Evolutionary conservation across 352 stramenopile species (phyloP).

Genomic region (Phytophthora parvispora): DNA sequence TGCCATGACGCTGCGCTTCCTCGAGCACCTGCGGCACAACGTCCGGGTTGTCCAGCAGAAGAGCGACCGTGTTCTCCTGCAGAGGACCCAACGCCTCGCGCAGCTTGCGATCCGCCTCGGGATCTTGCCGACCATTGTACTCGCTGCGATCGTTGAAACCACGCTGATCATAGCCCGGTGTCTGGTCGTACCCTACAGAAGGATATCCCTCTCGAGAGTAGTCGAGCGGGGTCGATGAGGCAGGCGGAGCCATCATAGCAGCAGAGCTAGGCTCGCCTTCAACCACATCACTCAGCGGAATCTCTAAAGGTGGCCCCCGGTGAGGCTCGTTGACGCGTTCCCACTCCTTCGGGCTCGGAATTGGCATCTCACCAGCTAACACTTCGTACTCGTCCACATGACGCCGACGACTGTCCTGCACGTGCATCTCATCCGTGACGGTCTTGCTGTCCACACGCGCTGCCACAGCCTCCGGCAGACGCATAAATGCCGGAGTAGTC

Average conservation of each 20-base stretch:
- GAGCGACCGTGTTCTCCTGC: conserved; percentile 74
- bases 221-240: conserved; percentile 16
- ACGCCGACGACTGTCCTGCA: conserved; percentile 73
- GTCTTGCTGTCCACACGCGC: conserved; percentile 37
- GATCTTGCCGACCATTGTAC: conserved; percentile 45
- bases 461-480: conserved; percentile 69
- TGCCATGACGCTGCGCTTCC: conserved; percentile 83
- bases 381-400: conserved; percentile 89
- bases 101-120: conserved; percentile 70
- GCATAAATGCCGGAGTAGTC: conserved; percentile 68
- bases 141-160: conserved; percentile 34
- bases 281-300: conserved; percentile 76
- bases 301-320: conserved; percentile 63
- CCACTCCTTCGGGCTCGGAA: conserved; percentile 85
- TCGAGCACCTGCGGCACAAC: conserved; percentile 83
- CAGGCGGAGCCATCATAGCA: conserved; percentile 25
- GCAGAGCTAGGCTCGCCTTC: conserved; percentile 35
- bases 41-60: conserved; percentile 81
- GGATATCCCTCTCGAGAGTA: conserved; percentile 31
- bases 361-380: conserved; percentile 82
- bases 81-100: conserved; percentile 75
- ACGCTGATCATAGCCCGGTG: conserved; percentile 29
- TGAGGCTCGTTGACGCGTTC: conserved; percentile 69
- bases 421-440: conserved; percentile 70
- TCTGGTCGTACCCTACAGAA: conserved; percentile 31